A percentile compares a stretch with the other conserved stretches of the same genome.
These are phyloP conservation scores for Umbelopsis isabellina DNA, from an alignment of 192 early-diverging fungal species.

Conservation along the genomic window DNA sequence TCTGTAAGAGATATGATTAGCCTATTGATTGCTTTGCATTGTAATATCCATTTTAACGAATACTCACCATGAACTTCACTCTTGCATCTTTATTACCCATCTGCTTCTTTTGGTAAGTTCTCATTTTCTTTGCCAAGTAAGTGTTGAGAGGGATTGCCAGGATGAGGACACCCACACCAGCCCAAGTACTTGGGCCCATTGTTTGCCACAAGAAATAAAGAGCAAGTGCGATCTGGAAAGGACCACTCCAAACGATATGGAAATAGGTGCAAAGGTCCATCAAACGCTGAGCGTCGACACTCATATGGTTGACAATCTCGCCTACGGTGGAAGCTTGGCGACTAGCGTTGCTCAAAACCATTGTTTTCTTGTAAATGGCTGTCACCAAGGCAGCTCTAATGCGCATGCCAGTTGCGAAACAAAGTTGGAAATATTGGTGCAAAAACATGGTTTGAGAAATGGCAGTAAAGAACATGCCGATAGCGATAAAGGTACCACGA, in stretches of 20 bases:
- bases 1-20: slow-evolving; percentile 27
- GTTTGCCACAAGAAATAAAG: slow-evolving; percentile 80
- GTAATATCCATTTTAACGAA: no score
- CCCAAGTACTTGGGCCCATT: slow-evolving; percentile 81
- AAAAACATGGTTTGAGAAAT: slow-evolving; percentile 77
- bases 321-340: slow-evolving; percentile 82
- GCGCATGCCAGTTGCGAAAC: slow-evolving; percentile 76
- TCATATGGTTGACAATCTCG: slow-evolving; percentile 67
- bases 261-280: slow-evolving; percentile 69
- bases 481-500: slow-evolving; percentile 82
- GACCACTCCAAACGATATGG: slow-evolving; percentile 70
- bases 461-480: slow-evolving; percentile 76
- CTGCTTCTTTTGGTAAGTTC: slow-evolving; percentile 72
- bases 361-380: slow-evolving; percentile 85
- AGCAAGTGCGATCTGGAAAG: slow-evolving; percentile 66
- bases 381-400: slow-evolving; percentile 75
- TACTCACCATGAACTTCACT: slow-evolving; percentile 65
- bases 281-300: slow-evolving; percentile 66
- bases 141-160: slow-evolving; percentile 78
- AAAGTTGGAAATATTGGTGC: slow-evolving; percentile 90
- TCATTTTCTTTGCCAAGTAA: slow-evolving; percentile 64
- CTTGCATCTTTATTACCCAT: slow-evolving; percentile 84
- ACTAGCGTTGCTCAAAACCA: slow-evolving; percentile 76
- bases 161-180: slow-evolving; percentile 84
- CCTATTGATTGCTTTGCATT: no score